These are phyloP conservation scores for Priceomyces castillae DNA, from an alignment of 805 yeast genomes.

Conservation along the genomic window DNA sequence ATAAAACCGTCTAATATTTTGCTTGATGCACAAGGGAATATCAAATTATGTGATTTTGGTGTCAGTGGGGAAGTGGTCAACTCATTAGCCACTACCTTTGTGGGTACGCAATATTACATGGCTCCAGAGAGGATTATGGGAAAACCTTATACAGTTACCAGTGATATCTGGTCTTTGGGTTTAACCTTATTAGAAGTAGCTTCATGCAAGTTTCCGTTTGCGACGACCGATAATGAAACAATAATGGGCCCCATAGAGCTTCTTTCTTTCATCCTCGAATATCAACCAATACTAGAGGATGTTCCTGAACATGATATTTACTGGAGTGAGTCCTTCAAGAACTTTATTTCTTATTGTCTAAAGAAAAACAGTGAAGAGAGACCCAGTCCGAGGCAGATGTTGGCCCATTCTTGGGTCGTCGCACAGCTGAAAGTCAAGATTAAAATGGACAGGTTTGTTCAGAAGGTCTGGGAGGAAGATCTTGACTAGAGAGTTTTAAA, in stretches of 20 bases:
- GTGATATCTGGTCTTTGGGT: conserved; percentile 97
- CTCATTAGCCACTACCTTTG: conserved; percentile 92
- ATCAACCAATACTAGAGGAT: conserved; percentile 76
- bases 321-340: conserved; percentile 84
- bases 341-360: conserved; percentile 75
- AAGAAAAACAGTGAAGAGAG: conserved; percentile 76
- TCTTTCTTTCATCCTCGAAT: conserved; percentile 73
- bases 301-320: conserved; percentile 69
- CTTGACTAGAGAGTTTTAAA: neutral
- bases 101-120: conserved; percentile 97
- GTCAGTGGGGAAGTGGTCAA: conserved; percentile 96
- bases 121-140: conserved; percentile 98
- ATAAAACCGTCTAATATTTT: conserved; percentile 94
- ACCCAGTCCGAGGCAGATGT: conserved; percentile 92
- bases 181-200: conserved; percentile 82
- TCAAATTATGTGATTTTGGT: conserved; percentile 95
- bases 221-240: conserved; percentile 27
- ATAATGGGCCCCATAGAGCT: conserved; percentile 73
- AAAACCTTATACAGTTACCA: conserved; percentile 89
- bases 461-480: conserved; percentile 58
- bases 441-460: conserved; percentile 82
- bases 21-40: conserved; percentile 71
- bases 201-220: conserved; percentile 82
- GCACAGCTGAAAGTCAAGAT: conserved; percentile 73
- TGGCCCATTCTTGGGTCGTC: conserved; percentile 88